phyloP scores from a whole-genome alignment of 805 yeast species.

The Phaffomyces thermotolerans region DNA sequence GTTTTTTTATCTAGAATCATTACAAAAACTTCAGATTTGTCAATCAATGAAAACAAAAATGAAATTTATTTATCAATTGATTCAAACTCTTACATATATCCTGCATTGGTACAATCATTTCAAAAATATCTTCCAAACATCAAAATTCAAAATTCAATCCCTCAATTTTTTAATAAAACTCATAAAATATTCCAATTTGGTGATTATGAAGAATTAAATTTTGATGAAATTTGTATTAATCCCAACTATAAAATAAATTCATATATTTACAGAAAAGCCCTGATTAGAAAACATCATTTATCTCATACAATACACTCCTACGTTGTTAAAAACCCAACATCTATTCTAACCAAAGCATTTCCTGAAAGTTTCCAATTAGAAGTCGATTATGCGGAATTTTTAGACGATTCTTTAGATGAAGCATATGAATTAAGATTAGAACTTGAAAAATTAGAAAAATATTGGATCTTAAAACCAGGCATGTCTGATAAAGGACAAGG shows the following conservation, averaged over 20 bases:
- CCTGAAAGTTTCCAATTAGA: conserved; percentile 79
- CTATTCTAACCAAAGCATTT: conserved; percentile 50
- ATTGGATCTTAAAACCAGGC: conserved; percentile 91
- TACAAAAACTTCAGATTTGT: no score
- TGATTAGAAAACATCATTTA: conserved; percentile 84
- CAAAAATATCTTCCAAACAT: conserved; percentile 27
- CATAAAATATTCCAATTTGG: conserved; percentile 64
- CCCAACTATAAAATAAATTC: conserved; percentile 61
- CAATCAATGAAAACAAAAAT: neutral
- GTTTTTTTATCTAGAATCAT: neutral
- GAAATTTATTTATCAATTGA: conserved; percentile 27
- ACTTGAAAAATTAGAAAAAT: conserved; percentile 49
- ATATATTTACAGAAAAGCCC: conserved; percentile 81
- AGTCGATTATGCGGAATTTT: conserved; percentile 90
- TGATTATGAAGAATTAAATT: conserved; percentile 83
- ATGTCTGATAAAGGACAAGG: conserved; percentile 99
- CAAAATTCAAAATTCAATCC: conserved; percentile 2
- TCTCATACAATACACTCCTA: conserved; percentile 78
- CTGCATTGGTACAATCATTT: conserved; percentile 29
- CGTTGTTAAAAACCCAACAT: conserved; percentile 64
- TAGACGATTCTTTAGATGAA: conserved; percentile 91
- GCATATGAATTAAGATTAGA: conserved; percentile 82
- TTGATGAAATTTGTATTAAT: conserved; percentile 49
- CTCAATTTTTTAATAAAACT: neutral
- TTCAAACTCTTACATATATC: conserved; percentile 33